Evolutionary conservation across 768 basidiomycete species (phyloP).

Genomic region (Collybiopsis confluens): DNA sequence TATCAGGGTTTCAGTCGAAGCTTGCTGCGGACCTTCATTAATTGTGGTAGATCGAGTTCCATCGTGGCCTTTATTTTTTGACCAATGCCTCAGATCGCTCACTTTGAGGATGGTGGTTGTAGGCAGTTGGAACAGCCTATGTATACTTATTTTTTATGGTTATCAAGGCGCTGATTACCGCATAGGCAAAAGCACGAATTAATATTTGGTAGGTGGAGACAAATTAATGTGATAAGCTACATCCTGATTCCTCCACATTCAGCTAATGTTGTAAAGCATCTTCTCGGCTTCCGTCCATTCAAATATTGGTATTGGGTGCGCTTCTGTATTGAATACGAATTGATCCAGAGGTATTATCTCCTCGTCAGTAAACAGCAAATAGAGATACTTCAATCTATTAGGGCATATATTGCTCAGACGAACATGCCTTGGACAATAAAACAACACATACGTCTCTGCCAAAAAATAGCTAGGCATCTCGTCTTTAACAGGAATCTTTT

Average conservation of each 20-base stretch:
- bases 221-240: too few relatives aligned
- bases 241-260: too few relatives aligned
- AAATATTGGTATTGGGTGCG: constrained; percentile 68
- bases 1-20: not conserved
- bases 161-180: too few relatives aligned
- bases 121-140: constrained; percentile 83
- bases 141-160: too few relatives aligned
- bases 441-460: constrained; percentile 31
- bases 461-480: constrained; percentile 55
- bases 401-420: not conserved
- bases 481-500: constrained; percentile 27
- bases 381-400: constrained; percentile 52
- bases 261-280: constrained; percentile 34
- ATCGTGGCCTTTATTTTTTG: too few relatives aligned
- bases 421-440: not conserved
- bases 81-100: not conserved
- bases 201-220: too few relatives aligned
- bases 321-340: constrained; percentile 68
- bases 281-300: constrained; percentile 54
- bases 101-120: too few relatives aligned
- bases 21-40: not conserved
- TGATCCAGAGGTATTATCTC: constrained; percentile 46
- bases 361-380: constrained; percentile 57
- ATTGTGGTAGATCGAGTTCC: not conserved
- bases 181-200: too few relatives aligned